Conservation (phyloP, 1,139 yeast species). For the Yamadazyma sp. region DNA sequence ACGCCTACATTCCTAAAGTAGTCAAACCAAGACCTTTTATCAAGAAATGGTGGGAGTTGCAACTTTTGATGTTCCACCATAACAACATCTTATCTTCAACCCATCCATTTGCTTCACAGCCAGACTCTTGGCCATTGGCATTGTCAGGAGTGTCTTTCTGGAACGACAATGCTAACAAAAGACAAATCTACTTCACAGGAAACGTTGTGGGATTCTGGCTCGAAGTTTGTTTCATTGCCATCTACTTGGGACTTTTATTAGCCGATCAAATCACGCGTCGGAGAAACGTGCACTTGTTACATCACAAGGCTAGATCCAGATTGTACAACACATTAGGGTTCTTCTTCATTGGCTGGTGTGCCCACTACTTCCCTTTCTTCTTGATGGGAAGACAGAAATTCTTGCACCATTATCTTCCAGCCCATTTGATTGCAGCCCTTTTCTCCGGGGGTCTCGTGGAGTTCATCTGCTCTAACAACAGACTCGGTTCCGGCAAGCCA, state of each 20-base stretch:
- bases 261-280: slow-evolving; percentile 81
- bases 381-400: slow-evolving; percentile 92
- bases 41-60: slow-evolving; percentile 87
- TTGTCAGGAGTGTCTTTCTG: slow-evolving; percentile 94
- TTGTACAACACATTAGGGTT: slow-evolving; percentile 82
- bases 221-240: slow-evolving; percentile 66
- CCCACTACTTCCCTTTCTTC: slow-evolving; percentile 89
- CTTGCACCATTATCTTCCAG: slow-evolving; percentile 94
- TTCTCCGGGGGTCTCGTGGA: slow-evolving; percentile 83
- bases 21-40: slow-evolving; percentile 67
- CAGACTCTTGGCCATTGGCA: slow-evolving; percentile 92
- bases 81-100: slow-evolving; percentile 83
- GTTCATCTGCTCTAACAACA: slow-evolving; percentile 66
- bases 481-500: slow-evolving; percentile 14
- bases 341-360: slow-evolving; percentile 81
- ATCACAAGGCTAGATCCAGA: slow-evolving; percentile 64
- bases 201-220: slow-evolving; percentile 93
- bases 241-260: slow-evolving; percentile 58
- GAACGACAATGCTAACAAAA: slow-evolving; percentile 65
- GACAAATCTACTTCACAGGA: slow-evolving; percentile 88
- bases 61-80: slow-evolving; percentile 84
- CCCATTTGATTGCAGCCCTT: slow-evolving; percentile 86
- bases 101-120: slow-evolving; percentile 96
- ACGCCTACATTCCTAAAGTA: slow-evolving; percentile 55
- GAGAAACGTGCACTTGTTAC: slow-evolving; percentile 62